Evolutionary conservation across 257 asterid species (phyloP).

Genomic region (Penstemon barbatus): DNA sequence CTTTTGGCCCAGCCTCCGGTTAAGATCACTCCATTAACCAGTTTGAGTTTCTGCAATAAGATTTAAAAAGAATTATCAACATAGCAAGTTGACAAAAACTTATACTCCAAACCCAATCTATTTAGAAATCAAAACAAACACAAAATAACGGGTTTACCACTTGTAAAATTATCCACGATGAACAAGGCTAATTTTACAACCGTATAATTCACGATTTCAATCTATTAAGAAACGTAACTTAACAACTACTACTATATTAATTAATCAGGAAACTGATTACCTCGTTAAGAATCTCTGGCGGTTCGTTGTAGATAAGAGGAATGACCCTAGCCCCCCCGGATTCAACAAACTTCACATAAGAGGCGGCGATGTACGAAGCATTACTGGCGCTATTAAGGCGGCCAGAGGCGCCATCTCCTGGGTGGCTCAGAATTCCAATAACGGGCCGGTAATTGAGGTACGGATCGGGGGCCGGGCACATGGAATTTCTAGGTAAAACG

Average conservation of each 20-base stretch:
- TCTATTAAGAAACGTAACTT: background rate
- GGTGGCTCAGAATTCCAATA: conserved; percentile 80
- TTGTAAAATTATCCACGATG: no score
- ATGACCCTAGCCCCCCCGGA: conserved; percentile 92
- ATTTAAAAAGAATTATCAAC: conserved; percentile 16
- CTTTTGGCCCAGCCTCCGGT: conserved; percentile 86
- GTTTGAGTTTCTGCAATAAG: conserved; percentile 73
- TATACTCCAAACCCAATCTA: background rate
- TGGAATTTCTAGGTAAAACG: conserved; percentile 27
- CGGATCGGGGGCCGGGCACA: conserved; percentile 57
- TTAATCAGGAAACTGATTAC: conserved; percentile 29
- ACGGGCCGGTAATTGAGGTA: conserved; percentile 75
- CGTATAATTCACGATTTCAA: no score
- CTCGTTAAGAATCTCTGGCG: conserved; percentile 48
- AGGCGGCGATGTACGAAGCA: conserved; percentile 84
- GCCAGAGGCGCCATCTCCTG: conserved; percentile 94
- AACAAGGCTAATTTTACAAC: no score
- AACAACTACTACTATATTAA: background rate
- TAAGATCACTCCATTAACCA: conserved; percentile 87
- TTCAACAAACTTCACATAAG: conserved; percentile 87
- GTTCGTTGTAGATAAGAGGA: conserved; percentile 83
- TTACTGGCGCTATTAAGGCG: conserved; percentile 55
- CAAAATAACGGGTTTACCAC: no score
- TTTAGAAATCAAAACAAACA: background rate
- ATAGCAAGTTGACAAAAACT: background rate